Percentiles rank a stretch among this genome's conserved stretches.
These are phyloP conservation scores for Balamuthia mandrillaris DNA, from an alignment of 208 protist genomes.

Conservation along the genomic window DNA sequence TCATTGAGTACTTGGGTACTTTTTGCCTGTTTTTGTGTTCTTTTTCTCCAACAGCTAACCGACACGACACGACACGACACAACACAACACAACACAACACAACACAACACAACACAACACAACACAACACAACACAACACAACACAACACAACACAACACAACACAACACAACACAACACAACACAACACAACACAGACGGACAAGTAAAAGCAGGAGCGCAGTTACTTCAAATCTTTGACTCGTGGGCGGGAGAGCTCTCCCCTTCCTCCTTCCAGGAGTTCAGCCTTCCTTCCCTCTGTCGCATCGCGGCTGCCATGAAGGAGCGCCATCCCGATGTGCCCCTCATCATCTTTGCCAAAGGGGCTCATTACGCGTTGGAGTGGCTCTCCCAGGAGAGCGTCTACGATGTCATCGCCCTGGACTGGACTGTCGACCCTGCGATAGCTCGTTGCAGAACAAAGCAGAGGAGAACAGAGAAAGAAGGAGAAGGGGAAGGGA, in stretches of 20 bases:
- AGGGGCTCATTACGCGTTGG: conserved; percentile 68
- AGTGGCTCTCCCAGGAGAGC: conserved; percentile 42
- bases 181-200: too few species aligned
- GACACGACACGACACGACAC: too few species aligned
- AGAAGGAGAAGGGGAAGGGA: neutral
- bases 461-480: too few species aligned
- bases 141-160: too few species aligned
- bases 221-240: conserved; percentile 83
- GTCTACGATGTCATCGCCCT: conserved; percentile 75
- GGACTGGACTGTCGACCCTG: conserved; percentile 75
- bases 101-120: too few species aligned
- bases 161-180: too few species aligned
- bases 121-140: too few species aligned
- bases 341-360: conserved; percentile 80
- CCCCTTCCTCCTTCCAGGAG: conserved; percentile 59
- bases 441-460: conserved; percentile 49
- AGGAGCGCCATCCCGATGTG: conserved; percentile 42
- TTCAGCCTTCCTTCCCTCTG: conserved; percentile 73
- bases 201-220: too few species aligned
- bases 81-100: too few species aligned
- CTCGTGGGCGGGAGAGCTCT: conserved; percentile 73
- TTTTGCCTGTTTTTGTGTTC: too few species aligned
- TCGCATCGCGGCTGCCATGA: conserved; percentile 67
- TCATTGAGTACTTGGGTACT: conserved; percentile 70
- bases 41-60: too few species aligned